Evolutionary conservation across 73 alveolate genomes (phyloP), one percentile per base, ranked within the genome.

Genomic region (Paramecium tetraurelia): DNA sequence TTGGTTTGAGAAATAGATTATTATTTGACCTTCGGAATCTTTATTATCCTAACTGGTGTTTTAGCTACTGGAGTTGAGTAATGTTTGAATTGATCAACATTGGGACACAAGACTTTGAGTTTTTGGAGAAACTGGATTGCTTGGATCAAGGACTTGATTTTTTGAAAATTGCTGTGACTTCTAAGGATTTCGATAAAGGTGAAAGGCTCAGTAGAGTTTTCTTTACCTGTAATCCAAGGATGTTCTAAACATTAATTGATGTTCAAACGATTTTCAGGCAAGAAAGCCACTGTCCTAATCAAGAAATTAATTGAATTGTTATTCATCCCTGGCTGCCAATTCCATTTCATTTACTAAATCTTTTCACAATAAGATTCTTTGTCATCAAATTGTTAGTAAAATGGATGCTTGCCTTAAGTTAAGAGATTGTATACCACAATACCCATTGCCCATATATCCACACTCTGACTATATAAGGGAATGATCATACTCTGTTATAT

Each of bases 401-500:
- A 72, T 11, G 86, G 86, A 72, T 72, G 86, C n/a, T 72, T 16
- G 1, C 86, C 86, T 38, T 72, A 7, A 11, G 36, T 36, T 21
- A 72, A 35, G n/a, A 72, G 18, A 72, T 72, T 72, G 27, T 16
- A 72, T 5, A 72, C 86, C 4, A 72, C 59, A 36, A 72, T 40
- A 14, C 86, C 86, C 59, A 72, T 21, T 5, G 86, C 86, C 86
- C 86, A 72, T 72, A 72, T 72, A 72, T 72, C 86, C 9, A 72
- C 90, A 24, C 84, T 63, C 84, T 63, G 14, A 12, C 46, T 14
- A 63, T 3, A 22, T 31, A 63, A 31, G 10, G 0, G 29, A 22
- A 14, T 63, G 27, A 31, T 16, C 8, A 36, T 72, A 72, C 86
- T 72, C 86, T 72, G 16, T 72, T 72, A 86, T 94, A 94, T 46